Evolutionary conservation across 805 yeast species (phyloP).

Genomic region (Pichia insulana): DNA sequence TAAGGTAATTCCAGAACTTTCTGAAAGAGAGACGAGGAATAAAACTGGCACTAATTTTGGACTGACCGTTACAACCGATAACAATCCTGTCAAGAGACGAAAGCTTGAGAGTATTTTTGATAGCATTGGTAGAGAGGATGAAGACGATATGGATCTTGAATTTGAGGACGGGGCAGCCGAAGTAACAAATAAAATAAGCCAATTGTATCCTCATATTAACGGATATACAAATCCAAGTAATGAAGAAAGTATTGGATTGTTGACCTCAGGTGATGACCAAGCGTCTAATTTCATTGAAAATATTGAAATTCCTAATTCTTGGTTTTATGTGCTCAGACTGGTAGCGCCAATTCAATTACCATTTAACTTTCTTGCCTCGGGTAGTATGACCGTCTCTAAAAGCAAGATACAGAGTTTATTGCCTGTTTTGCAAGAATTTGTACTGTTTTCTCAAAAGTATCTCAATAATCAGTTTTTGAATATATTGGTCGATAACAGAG

Average conservation of each 20-base stretch:
- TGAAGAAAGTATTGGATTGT: background rate
- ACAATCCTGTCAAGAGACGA: constrained; percentile 11
- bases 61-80: background rate
- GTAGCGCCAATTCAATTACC: constrained; percentile 61
- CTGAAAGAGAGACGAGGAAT: constrained; percentile 17
- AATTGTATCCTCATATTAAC: constrained; percentile 16
- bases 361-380: constrained; percentile 32
- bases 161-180: constrained; percentile 16
- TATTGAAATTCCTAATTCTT: constrained; percentile 42
- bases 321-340: constrained; percentile 60
- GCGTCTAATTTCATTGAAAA: constrained; percentile 5
- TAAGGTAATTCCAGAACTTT: constrained; percentile 5
- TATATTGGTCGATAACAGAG: constrained; percentile 13
- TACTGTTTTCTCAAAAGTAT: constrained; percentile 20
- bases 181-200: constrained; percentile 8
- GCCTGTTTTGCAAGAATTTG: constrained; percentile 26
- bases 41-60: constrained; percentile 12
- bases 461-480: constrained; percentile 3
- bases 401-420: constrained; percentile 17
- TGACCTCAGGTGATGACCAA: background rate
- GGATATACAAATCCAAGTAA: constrained; percentile 10
- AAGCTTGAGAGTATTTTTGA: constrained; percentile 21
- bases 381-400: constrained; percentile 24
- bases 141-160: constrained; percentile 11
- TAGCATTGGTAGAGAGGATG: constrained; percentile 2